A percentile compares a stretch with the other conserved stretches of the same genome.
Evolutionary conservation across 208 protist genomes (phyloP).

Genomic region (Trichomonas vaginalis): DNA sequence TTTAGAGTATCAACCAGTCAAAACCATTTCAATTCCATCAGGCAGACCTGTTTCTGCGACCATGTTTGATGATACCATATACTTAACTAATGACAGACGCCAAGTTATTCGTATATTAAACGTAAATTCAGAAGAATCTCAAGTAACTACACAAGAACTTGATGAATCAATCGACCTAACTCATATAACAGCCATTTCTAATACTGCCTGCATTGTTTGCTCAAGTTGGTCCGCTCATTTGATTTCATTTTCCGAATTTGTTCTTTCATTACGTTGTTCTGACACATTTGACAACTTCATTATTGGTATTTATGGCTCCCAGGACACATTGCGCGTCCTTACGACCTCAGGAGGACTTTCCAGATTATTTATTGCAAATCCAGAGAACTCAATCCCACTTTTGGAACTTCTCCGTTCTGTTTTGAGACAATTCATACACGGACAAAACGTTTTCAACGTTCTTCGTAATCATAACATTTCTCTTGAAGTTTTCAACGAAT

Average conservation of each 20-base stretch:
- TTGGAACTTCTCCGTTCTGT: background rate
- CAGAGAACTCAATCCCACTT: background rate
- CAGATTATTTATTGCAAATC: background rate
- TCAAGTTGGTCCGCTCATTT: background rate
- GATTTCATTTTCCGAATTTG: background rate
- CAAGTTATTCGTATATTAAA: background rate
- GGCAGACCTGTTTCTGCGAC: background rate
- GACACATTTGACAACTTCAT: background rate
- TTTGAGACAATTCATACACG: background rate
- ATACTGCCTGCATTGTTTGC: background rate
- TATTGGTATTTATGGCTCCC: background rate
- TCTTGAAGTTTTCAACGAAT: background rate
- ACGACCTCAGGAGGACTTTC: background rate
- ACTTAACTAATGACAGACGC: background rate
- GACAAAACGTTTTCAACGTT: background rate
- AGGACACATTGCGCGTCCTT: background rate
- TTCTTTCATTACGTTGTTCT: background rate
- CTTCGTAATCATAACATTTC: background rate
- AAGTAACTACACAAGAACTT: background rate
- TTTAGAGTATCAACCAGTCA: background rate
- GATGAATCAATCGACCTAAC: background rate
- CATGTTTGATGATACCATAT: background rate
- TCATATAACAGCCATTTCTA: background rate
- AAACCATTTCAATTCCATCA: background rate
- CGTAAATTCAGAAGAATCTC: background rate